A percentile compares a stretch with the other conserved stretches of the same genome.
phyloP scores from a whole-genome alignment of 768 basidiomycete genomes.

The Jaapia argillacea region DNA sequence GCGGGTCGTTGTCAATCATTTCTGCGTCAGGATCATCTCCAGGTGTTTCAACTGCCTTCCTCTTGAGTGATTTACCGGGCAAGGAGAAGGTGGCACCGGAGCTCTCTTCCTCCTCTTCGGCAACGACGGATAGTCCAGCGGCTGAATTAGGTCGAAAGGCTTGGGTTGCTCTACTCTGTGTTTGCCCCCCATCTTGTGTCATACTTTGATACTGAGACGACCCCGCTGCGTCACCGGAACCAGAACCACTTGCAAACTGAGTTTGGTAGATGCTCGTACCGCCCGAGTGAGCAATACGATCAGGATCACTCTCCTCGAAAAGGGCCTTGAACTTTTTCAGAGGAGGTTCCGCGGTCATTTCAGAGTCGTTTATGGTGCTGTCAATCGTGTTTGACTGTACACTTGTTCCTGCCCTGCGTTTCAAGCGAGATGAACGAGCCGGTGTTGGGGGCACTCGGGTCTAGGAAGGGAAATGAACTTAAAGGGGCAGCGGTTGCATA shows the following conservation, averaged over 20 bases:
- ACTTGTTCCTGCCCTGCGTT: slow-evolving; percentile 39
- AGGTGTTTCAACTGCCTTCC: neutral
- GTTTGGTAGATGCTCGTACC: neutral
- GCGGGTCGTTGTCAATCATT: neutral
- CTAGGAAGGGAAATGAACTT: neutral
- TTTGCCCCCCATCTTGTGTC: neutral
- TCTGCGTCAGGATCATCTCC: too few species aligned
- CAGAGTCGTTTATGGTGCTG: slow-evolving; percentile 11
- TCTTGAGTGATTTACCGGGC: neutral
- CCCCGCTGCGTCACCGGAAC: neutral
- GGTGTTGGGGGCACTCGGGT: neutral
- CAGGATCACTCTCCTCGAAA: slow-evolving; percentile 57
- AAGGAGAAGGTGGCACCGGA: neutral
- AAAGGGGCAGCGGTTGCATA: too few species aligned
- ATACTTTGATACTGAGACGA: neutral
- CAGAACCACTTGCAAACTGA: too few species aligned
- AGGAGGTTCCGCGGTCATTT: slow-evolving; percentile 38
- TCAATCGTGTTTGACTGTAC: slow-evolving; percentile 11
- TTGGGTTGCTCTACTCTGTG: neutral
- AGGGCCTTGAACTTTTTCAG: slow-evolving; percentile 63
- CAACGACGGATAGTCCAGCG: neutral
- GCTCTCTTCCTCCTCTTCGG: neutral
- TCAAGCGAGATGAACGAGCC: slow-evolving; percentile 22
- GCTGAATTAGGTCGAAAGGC: neutral
- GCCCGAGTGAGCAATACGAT: slow-evolving; percentile 19